Evolutionary conservation across 1,284 basidiomycete genomes (phyloP).

Genomic region (Pseudozyma tsukubaensis): DNA sequence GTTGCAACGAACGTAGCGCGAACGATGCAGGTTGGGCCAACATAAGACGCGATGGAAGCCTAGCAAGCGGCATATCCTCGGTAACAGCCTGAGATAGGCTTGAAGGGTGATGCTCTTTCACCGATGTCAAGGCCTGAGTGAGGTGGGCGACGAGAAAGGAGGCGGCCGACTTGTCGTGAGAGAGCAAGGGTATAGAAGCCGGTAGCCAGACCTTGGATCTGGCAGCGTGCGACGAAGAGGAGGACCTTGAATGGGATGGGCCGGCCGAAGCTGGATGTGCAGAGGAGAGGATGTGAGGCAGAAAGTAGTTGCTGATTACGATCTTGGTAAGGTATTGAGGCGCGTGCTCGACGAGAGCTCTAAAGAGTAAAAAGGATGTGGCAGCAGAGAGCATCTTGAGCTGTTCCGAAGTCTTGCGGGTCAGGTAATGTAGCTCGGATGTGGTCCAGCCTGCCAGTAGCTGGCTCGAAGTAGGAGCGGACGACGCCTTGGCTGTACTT

Average conservation of each 20-base stretch:
- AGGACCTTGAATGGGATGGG: not conserved
- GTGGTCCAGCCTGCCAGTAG: constrained; percentile 36
- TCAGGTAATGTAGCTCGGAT: constrained; percentile 39
- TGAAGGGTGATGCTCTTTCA: not conserved
- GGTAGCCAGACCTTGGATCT: constrained; percentile 39
- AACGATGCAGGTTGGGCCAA: constrained; percentile 19
- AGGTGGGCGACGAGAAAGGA: constrained; percentile 29
- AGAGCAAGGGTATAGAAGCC: constrained; percentile 35
- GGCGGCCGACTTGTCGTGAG: constrained; percentile 33
- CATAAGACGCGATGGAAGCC: constrained; percentile 8
- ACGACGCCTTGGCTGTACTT: not conserved
- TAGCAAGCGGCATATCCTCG: constrained; percentile 19
- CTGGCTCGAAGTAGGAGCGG: constrained; percentile 4
- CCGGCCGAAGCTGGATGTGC: not conserved
- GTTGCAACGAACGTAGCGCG: constrained; percentile 35
- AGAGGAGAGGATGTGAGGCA: constrained; percentile 24
- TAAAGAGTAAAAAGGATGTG: constrained; percentile 33
- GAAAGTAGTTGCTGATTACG: constrained; percentile 34
- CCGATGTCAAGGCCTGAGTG: constrained; percentile 13
- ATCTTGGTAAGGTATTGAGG: constrained; percentile 31
- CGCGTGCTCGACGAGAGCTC: constrained; percentile 18
- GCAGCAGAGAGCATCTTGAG: constrained; percentile 34
- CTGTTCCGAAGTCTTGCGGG: constrained; percentile 31
- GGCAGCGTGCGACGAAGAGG: constrained; percentile 5
- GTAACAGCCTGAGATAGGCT: constrained; percentile 1